These are phyloP conservation scores for Crithidia bombi DNA, from an alignment of 208 protist genomes.

Conservation along the genomic window DNA sequence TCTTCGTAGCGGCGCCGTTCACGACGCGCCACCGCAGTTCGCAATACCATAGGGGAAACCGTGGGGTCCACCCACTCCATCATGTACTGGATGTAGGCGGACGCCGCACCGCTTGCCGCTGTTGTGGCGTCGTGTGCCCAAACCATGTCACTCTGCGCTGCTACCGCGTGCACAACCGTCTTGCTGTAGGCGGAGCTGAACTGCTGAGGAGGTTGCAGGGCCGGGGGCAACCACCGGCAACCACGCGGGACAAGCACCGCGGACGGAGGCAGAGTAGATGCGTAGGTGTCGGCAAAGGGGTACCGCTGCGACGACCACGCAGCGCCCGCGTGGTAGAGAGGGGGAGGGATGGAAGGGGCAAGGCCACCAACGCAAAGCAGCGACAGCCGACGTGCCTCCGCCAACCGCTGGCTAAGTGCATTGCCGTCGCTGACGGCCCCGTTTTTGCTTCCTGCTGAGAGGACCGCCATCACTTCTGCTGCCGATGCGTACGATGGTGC, in stretches of 20 bases:
- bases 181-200: conserved; percentile 34
- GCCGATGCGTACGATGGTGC: conserved; percentile 14
- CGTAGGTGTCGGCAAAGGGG: background rate
- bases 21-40: conserved; percentile 38
- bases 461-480: conserved; percentile 17
- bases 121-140: conserved; percentile 22
- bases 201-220: conserved; percentile 73
- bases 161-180: conserved; percentile 4
- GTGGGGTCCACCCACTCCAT: conserved; percentile 11
- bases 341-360: conserved; percentile 16
- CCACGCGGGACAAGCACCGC: conserved; percentile 28
- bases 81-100: conserved; percentile 33
- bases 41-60: conserved; percentile 19
- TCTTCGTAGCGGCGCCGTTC: conserved; percentile 47
- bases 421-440: conserved; percentile 3
- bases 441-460: background rate
- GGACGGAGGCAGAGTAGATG: conserved; percentile 18
- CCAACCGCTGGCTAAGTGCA: conserved; percentile 16
- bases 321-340: too few relatives aligned
- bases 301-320: background rate
- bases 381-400: conserved; percentile 9
- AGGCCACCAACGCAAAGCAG: conserved; percentile 26
- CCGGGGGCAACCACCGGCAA: conserved; percentile 65
- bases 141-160: conserved; percentile 16
- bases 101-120: background rate